Evolutionary conservation across 2,329 filamentous ascomycete genomes (phyloP), one percentile per base, ranked within the genome.

Genomic region (Sporothrix variecibatus): DNA sequence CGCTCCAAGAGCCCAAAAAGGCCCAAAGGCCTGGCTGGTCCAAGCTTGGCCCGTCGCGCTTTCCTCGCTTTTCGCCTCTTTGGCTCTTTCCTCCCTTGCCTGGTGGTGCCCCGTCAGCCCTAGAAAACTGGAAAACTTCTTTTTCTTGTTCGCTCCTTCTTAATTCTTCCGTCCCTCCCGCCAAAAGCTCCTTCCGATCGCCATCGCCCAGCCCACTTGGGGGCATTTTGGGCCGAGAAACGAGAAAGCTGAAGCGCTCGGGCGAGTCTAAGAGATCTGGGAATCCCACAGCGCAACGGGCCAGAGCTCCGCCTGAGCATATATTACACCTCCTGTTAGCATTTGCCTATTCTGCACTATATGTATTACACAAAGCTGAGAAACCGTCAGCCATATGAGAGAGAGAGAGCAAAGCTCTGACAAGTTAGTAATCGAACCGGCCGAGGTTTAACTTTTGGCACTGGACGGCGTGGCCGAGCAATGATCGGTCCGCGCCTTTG

Each of bases 21-120:
- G 28, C 28, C 17, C 17, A 51, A n/a, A 51, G 46, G 20, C 17
- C 34, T 1, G 43, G 15, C 43, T 49, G 43, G 43, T 20, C 56
- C 28, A 62, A 62, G 58, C 58, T 62, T 40, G 58, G 58, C 31
- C 31, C 15, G 43, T 20, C 43, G 40, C 40, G 40, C 40, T 9
- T 43, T 43, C 40, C 40, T 43, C 60, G 38, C 58, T 46, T 67
- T 67, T 46, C 38, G 62, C 62, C 62, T 46, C 62, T 67, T 28
- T 26, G 43, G 43, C 43, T 49, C 43, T 12, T 49, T 46, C 38
- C 38, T 67, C 38, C 62, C 62, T 67, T 43, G 62, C 23, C 51
- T 26, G 51, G 51, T 11, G 40, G 40, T 23, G 51, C n/a, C n/a
- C 34, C 23, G 62, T 46, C 23, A 26, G 38, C n/a, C 38, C 38